These are phyloP conservation scores for Calonectria montana DNA, from an alignment of 2,329 filamentous ascomycete species.

Conservation along the genomic window DNA sequence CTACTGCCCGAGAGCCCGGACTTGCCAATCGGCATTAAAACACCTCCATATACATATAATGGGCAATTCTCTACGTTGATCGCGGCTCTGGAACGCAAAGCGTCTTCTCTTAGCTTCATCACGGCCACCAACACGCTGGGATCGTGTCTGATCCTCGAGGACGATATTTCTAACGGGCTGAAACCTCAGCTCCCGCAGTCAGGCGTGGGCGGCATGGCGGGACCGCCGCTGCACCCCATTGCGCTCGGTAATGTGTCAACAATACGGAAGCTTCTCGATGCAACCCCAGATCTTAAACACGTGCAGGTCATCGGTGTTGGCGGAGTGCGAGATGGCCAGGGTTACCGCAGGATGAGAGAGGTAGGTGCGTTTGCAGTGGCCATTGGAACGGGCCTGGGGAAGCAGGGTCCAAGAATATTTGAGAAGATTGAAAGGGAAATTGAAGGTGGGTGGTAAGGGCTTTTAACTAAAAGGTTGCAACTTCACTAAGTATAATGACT, in stretches of 20 bases:
- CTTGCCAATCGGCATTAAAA: conserved; percentile 73
- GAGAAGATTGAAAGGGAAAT: conserved; percentile 59
- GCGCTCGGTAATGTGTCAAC: conserved; percentile 81
- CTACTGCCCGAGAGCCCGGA: conserved; percentile 53
- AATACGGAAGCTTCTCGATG: conserved; percentile 70
- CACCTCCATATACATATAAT: conserved; percentile 79
- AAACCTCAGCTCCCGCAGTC: conserved; percentile 61
- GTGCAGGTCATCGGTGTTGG: conserved; percentile 78
- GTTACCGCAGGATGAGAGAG: conserved; percentile 72
- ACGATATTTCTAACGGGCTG: conserved; percentile 15
- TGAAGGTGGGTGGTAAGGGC: conserved; percentile 32
- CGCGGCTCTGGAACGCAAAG: conserved; percentile 56
- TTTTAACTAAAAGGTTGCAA: not conserved
- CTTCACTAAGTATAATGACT: not conserved
- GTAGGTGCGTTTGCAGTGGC: conserved; percentile 76
- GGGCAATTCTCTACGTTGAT: conserved; percentile 72
- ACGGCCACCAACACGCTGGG: conserved; percentile 81
- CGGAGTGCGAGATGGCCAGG: conserved; percentile 73
- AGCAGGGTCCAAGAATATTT: conserved; percentile 72
- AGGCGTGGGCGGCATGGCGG: conserved; percentile 78
- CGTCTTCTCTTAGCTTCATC: conserved; percentile 68
- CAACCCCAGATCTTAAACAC: conserved; percentile 57
- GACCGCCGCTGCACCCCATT: conserved; percentile 77
- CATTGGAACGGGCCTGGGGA: conserved; percentile 76
- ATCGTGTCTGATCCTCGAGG: conserved; percentile 69